phyloP scores from a whole-genome alignment of 2,329 filamentous ascomycete genomes.

The Phyllosticta ampelicida region DNA sequence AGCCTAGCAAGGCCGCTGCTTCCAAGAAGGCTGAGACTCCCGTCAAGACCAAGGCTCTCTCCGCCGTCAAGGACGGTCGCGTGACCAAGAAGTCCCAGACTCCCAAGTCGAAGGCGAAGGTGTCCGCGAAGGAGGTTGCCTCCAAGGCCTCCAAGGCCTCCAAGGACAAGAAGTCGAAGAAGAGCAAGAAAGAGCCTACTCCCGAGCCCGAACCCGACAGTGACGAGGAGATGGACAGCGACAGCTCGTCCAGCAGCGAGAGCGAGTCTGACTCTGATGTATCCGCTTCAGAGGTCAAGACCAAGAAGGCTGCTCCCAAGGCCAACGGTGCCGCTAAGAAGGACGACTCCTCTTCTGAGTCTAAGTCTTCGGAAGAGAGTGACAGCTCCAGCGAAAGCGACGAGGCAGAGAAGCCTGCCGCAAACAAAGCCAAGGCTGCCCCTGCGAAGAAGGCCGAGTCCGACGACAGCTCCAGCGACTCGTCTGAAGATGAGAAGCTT shows the following conservation, averaged over 20 bases:
- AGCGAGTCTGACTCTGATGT: slow-evolving; percentile 28
- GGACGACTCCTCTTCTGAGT: slow-evolving; percentile 5
- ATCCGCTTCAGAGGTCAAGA: slow-evolving; percentile 11
- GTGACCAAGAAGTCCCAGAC: slow-evolving; percentile 58
- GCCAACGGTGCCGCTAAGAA: slow-evolving; percentile 17
- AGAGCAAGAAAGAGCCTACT: slow-evolving; percentile 38
- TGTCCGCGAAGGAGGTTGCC: slow-evolving; percentile 46
- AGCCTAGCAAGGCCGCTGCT: slow-evolving; percentile 43
- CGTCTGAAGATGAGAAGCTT: slow-evolving; percentile 15
- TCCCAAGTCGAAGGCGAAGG: slow-evolving; percentile 57
- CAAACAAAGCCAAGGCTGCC: too few relatives aligned
- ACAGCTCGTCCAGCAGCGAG: slow-evolving; percentile 20
- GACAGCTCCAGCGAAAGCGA: slow-evolving; percentile 15
- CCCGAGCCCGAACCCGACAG: slow-evolving; percentile 30
- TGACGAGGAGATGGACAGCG: slow-evolving; percentile 25
- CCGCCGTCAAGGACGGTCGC: slow-evolving; percentile 53
- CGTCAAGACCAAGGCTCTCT: slow-evolving; percentile 37
- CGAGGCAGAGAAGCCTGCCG: too few relatives aligned
- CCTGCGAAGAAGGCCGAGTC: slow-evolving; percentile 21
- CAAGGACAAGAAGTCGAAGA: slow-evolving; percentile 39
- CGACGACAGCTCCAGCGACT: slow-evolving; percentile 15
- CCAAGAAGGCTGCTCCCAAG: slow-evolving; percentile 15
- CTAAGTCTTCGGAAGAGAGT: slow-evolving; percentile 15
- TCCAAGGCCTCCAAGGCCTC: slow-evolving; percentile 16
- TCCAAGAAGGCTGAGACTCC: slow-evolving; percentile 41